Conservation (phyloP, 108 stramenopile genomes). For the Conticribra guillardii region DNA sequence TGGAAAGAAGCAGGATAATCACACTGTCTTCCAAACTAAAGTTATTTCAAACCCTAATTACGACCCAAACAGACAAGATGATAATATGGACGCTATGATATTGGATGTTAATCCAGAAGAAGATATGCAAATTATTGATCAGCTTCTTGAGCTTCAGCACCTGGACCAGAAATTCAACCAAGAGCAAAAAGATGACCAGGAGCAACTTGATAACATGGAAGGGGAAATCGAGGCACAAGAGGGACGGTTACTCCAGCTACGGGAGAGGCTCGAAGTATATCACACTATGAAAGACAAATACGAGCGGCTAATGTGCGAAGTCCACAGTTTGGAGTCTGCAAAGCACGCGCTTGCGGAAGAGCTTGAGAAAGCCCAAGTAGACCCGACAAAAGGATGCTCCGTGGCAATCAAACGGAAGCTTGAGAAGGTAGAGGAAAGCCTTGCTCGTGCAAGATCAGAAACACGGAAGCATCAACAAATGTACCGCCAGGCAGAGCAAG, state of each 20-base stretch:
- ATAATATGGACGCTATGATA: constrained; percentile 32
- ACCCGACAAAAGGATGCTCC: constrained; percentile 79
- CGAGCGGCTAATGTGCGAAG: constrained; percentile 77
- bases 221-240: constrained; percentile 81
- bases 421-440: constrained; percentile 70
- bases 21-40: not conserved
- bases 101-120: constrained; percentile 82
- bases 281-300: constrained; percentile 83
- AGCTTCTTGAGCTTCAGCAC: constrained; percentile 83
- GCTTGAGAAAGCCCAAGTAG: constrained; percentile 68
- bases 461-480: constrained; percentile 76
- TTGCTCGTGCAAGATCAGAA: constrained; percentile 71
- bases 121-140: constrained; percentile 85
- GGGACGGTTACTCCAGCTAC: constrained; percentile 66
- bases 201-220: constrained; percentile 67
- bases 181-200: constrained; percentile 56
- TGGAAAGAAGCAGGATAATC: not conserved
- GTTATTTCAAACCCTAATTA: not conserved
- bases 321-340: constrained; percentile 77
- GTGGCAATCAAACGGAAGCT: constrained; percentile 75
- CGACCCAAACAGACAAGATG: constrained; percentile 21
- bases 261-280: constrained; percentile 79
- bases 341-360: constrained; percentile 68
- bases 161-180: constrained; percentile 73
- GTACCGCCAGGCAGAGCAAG: constrained; percentile 74